A percentile compares a stretch with the other conserved stretches of the same genome.
These are phyloP conservation scores for Rhizopus arrhizus DNA, from an alignment of 371 early-diverging fungal species.

Conservation along the genomic window DNA sequence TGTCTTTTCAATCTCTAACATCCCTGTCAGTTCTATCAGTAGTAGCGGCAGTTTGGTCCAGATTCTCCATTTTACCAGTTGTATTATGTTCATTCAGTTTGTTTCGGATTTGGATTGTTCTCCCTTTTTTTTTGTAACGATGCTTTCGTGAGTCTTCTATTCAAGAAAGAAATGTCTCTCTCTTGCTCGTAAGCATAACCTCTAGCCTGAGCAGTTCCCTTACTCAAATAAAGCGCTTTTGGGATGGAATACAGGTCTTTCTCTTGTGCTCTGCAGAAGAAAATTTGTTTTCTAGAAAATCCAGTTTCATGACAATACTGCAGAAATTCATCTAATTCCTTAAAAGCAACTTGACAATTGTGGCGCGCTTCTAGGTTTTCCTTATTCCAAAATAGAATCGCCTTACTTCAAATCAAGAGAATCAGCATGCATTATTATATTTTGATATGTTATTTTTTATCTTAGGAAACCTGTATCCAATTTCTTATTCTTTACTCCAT, in stretches of 20 bases:
- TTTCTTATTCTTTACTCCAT: constrained; percentile 5
- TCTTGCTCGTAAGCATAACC: constrained; percentile 24
- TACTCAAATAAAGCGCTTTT: constrained; percentile 21
- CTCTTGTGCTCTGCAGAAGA: constrained; percentile 12
- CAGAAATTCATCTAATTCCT: constrained; percentile 29
- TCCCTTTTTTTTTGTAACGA: constrained; percentile 6
- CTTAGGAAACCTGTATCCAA: background rate
- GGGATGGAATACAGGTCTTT: background rate
- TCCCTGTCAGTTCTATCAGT: background rate
- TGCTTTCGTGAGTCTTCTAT: background rate
- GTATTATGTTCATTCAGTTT: constrained; percentile 5
- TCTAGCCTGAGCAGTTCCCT: constrained; percentile 44
- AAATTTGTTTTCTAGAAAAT: constrained; percentile 15
- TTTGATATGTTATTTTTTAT: background rate
- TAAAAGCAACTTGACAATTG: constrained; percentile 21
- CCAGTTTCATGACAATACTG: constrained; percentile 26
- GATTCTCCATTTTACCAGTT: constrained; percentile 9
- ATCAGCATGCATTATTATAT: constrained; percentile 4
- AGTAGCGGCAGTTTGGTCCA: constrained; percentile 1
- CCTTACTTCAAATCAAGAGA: constrained; percentile 5
- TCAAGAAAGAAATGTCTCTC: too few species aligned
- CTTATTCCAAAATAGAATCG: constrained; percentile 4
- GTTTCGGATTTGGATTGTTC: constrained; percentile 1
- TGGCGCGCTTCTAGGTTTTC: constrained; percentile 1
- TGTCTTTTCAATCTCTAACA: background rate